Percentiles rank a stretch among this genome's conserved stretches.
Conservation (phyloP, 148 eudicot species). For the Rhododendron mucronatum region DNA sequence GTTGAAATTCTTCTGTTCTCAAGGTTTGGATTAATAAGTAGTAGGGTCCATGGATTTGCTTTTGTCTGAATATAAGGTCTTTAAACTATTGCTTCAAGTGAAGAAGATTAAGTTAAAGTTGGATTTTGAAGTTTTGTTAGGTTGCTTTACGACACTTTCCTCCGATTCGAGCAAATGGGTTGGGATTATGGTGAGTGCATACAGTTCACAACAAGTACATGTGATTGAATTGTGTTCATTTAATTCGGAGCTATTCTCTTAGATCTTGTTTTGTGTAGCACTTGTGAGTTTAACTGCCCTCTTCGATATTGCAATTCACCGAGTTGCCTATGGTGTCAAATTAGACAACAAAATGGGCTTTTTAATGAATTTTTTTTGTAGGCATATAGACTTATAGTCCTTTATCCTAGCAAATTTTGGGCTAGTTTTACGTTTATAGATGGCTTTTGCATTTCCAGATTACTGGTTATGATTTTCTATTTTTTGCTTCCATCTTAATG, state of each 20-base stretch:
- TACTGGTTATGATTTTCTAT: neutral
- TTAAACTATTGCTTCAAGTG: slow-evolving; percentile 4
- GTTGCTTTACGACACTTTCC: neutral
- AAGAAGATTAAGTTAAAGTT: neutral
- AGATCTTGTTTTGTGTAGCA: neutral
- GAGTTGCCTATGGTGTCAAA: neutral
- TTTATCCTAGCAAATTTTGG: neutral
- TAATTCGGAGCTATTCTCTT: neutral
- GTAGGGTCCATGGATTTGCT: neutral
- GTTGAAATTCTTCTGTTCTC: neutral
- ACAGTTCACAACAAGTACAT: neutral
- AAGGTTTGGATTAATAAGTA: neutral
- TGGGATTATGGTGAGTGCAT: slow-evolving; percentile 6
- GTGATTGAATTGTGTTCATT: neutral
- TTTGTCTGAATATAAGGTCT: slow-evolving; percentile 5
- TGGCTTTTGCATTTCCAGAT: slow-evolving; percentile 8
- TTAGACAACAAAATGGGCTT: neutral
- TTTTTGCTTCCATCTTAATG: neutral
- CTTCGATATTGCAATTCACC: neutral
- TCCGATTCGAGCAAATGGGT: neutral
- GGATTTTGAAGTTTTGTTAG: neutral
- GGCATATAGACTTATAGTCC: neutral
- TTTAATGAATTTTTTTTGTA: neutral
- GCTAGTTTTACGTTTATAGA: neutral
- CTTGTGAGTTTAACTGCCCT: neutral